Percentiles rank a stretch among this genome's conserved stretches.
phyloP scores from a whole-genome alignment of 2,329 filamentous ascomycete species.

The Fusarium udum region DNA sequence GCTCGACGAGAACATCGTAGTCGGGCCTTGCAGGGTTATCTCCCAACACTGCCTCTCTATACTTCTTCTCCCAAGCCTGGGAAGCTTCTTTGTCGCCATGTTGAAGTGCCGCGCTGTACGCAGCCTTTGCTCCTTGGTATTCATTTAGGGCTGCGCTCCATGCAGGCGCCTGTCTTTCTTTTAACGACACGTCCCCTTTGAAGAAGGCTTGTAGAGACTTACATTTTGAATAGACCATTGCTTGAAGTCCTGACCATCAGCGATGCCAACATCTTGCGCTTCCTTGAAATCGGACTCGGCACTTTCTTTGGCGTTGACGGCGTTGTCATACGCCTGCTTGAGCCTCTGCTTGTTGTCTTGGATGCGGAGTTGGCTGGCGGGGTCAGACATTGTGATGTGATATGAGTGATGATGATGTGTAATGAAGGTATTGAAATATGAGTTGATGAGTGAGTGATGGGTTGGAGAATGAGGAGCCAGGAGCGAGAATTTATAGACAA shows the following conservation, averaged over 20 bases:
- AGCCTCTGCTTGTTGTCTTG: background rate
- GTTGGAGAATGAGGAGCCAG: rapidly evolving
- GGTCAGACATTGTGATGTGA: background rate
- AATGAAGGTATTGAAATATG: rapidly evolving
- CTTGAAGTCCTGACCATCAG: rapidly evolving
- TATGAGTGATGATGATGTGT: rapidly evolving
- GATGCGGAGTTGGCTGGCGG: background rate
- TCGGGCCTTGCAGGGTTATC: background rate
- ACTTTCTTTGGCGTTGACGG: rapidly evolving
- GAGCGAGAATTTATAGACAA: background rate
- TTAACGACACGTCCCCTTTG: rapidly evolving
- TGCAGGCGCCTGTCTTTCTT: background rate
- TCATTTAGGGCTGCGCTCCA: rapidly evolving
- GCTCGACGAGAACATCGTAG: background rate
- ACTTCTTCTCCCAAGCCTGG: background rate
- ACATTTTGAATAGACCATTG: rapidly evolving
- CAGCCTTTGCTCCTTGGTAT: background rate
- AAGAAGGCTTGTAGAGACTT: rapidly evolving
- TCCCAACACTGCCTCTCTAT: background rate
- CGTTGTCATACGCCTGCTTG: rapidly evolving
- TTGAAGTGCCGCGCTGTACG: background rate
- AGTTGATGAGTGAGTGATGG: no score
- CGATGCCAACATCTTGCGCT: rapidly evolving
- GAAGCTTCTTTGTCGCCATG: background rate
- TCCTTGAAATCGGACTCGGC: background rate